Evolutionary conservation across 1,139 yeast species (phyloP), one percentile per base, ranked within the genome.

Genomic region (Geotrichum aggregatum): DNA sequence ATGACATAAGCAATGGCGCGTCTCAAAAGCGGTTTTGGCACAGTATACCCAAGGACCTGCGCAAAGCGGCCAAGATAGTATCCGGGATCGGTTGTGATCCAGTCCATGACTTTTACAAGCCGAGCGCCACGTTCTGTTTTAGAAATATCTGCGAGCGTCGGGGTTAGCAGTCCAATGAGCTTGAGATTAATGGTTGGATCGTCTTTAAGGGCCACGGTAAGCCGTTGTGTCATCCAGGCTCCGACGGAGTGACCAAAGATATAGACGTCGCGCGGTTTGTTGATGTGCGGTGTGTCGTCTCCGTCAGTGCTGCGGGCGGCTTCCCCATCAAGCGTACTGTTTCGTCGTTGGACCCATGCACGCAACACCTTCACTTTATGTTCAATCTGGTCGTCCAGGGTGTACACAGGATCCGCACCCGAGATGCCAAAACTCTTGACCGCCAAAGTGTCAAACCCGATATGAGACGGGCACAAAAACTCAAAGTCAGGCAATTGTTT

Each of bases 241-340:
- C 88, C 88, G 45, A 82, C 76, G 0, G 87, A 82, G 62, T 83
- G 88, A 26, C 84, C 79, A 58, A 80, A 65, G 14, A 82, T 68
- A 54, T 71, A 69, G 1, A 82, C 65, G 13, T 74, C 71, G 16
- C 76, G 69, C 1, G 58, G 50, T 47, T 30, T 34, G 28, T 24
- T 24, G 28, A 24, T 24, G 28, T 24, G 22, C 31, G 16, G 26
- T 19, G 14, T 31, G 21, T 18, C 35, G 14, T 5, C 49, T 51
- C n/a, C n/a, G n/a, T n/a, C n/a, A n/a, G n/a, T n/a, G n/a, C n/a
- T n/a, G n/a, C n/a, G n/a, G 39, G 13, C 39, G 39, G 21, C 11
- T 16, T 24, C n/a, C n/a, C n/a, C n/a, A n/a, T n/a, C n/a, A n/a
- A n/a, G 14, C 2, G 5, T 30, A 4, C 39, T 13, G 13, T 49